These are phyloP conservation scores for Mycena floridula DNA, from an alignment of 768 basidiomycete species.

Conservation along the genomic window DNA sequence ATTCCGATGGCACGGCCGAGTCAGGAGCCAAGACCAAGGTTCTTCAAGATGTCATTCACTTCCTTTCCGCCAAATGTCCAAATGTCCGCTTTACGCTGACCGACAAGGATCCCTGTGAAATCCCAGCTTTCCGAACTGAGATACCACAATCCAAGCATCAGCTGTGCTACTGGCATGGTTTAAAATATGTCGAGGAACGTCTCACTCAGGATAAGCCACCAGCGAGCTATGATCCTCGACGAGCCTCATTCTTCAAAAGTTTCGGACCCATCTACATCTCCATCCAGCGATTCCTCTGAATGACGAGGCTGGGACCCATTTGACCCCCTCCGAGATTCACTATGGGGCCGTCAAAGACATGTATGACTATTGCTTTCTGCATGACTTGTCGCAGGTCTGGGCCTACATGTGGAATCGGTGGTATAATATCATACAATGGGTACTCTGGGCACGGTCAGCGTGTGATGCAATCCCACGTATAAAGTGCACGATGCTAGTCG, in stretches of 20 bases:
- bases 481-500: slow-evolving; percentile 22
- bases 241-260: slow-evolving; percentile 11
- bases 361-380: slow-evolving; percentile 16
- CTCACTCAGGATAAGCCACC: slow-evolving; percentile 17
- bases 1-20: slow-evolving; percentile 10
- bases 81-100: slow-evolving; percentile 16
- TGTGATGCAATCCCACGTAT: too few species aligned
- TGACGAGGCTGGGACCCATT: slow-evolving; percentile 9
- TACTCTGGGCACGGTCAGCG: too few species aligned
- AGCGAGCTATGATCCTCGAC: slow-evolving; percentile 11
- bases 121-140: too few species aligned
- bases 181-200: slow-evolving; percentile 15
- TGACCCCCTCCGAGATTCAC: too few species aligned
- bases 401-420: slow-evolving; percentile 23
- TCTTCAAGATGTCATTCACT: slow-evolving; percentile 10
- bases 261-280: slow-evolving; percentile 12
- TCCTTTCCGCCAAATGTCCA: slow-evolving; percentile 8
- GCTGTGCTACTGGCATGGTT: too few species aligned
- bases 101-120: too few species aligned
- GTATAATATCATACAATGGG: too few species aligned
- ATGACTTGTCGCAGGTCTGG: slow-evolving; percentile 19
- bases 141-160: too few species aligned
- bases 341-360: too few species aligned
- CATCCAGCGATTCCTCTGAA: slow-evolving; percentile 12
- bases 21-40: slow-evolving; percentile 18